These are phyloP conservation scores for Geotrichum citri-aurantii DNA, from an alignment of 1,139 yeast species.

Conservation along the genomic window DNA sequence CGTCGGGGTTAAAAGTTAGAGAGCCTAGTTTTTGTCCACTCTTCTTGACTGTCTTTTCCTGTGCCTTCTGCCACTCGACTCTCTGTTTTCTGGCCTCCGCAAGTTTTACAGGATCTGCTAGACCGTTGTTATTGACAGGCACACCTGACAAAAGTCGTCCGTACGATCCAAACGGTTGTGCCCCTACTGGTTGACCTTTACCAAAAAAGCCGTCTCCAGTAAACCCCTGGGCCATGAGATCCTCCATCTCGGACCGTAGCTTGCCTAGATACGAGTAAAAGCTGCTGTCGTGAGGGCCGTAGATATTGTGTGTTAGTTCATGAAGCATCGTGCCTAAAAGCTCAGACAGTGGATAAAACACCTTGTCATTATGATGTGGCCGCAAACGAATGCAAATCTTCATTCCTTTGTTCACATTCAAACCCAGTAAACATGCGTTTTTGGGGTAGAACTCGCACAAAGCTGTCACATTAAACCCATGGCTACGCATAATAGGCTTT, in stretches of 20 bases:
- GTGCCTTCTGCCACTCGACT: constrained; percentile 20
- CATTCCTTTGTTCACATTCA: constrained; percentile 80
- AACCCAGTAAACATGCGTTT: constrained; percentile 58
- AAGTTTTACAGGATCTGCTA: constrained; percentile 19
- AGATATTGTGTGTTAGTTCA: constrained; percentile 74
- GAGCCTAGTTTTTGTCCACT: constrained; percentile 28
- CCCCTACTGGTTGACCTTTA: constrained; percentile 53
- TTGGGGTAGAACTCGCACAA: constrained; percentile 86
- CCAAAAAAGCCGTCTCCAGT: constrained; percentile 43
- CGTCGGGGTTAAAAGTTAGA: constrained; percentile 8
- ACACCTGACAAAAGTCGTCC: constrained; percentile 3
- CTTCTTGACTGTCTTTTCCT: constrained; percentile 21
- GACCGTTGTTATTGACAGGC: constrained; percentile 1
- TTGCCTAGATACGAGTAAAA: constrained; percentile 66
- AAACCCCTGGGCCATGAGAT: constrained; percentile 44
- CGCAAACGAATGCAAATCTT: constrained; percentile 71
- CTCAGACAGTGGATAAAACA: constrained; percentile 62
- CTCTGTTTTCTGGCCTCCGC: constrained; percentile 22
- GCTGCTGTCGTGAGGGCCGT: constrained; percentile 72
- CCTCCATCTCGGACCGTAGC: constrained; percentile 53
- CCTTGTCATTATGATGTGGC: constrained; percentile 47
- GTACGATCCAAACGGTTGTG: constrained; percentile 6
- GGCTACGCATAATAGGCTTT: constrained; percentile 63
- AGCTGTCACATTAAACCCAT: constrained; percentile 59
- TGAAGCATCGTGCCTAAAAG: constrained; percentile 81